Evolutionary conservation across 1,284 basidiomycete species (phyloP).

Genomic region (Cryptococcus neoformans): DNA sequence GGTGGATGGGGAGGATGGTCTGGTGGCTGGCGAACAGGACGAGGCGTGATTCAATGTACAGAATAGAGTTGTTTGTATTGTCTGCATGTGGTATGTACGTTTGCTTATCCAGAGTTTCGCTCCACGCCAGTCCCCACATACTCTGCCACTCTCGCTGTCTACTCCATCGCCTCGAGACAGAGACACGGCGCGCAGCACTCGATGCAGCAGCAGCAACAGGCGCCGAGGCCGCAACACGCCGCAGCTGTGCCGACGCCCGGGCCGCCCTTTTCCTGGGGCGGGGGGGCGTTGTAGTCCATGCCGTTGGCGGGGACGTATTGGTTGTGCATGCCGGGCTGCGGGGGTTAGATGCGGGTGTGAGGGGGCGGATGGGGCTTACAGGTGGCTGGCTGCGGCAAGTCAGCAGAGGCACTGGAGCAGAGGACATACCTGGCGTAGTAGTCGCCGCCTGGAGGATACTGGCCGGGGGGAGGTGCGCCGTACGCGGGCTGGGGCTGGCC

Average conservation of each 20-base stretch:
- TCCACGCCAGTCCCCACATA: too few relatives aligned
- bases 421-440: background rate
- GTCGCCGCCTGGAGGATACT: background rate
- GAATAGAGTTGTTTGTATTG: background rate
- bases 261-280: slow-evolving; percentile 8
- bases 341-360: background rate
- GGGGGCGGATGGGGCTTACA: too few relatives aligned
- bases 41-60: background rate
- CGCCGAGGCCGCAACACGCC: slow-evolving; percentile 12
- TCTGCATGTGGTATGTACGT: background rate
- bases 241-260: slow-evolving; percentile 9
- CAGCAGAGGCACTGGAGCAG: too few relatives aligned
- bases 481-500: slow-evolving; percentile 1
- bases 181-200: background rate
- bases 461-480: background rate
- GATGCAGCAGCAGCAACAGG: slow-evolving; percentile 11
- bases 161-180: too few relatives aligned
- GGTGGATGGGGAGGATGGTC: background rate
- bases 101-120: too few relatives aligned
- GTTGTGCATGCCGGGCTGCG: slow-evolving; percentile 1
- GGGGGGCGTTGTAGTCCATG: slow-evolving; percentile 4
- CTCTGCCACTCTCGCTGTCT: too few relatives aligned
- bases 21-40: background rate
- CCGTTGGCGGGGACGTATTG: slow-evolving; percentile 11
- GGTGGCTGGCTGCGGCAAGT: too few relatives aligned